Percentiles rank a stretch among this genome's conserved stretches.
These are phyloP conservation scores for Hyphodiscus sp. DNA, from an alignment of 2,329 filamentous ascomycete species.

Conservation along the genomic window DNA sequence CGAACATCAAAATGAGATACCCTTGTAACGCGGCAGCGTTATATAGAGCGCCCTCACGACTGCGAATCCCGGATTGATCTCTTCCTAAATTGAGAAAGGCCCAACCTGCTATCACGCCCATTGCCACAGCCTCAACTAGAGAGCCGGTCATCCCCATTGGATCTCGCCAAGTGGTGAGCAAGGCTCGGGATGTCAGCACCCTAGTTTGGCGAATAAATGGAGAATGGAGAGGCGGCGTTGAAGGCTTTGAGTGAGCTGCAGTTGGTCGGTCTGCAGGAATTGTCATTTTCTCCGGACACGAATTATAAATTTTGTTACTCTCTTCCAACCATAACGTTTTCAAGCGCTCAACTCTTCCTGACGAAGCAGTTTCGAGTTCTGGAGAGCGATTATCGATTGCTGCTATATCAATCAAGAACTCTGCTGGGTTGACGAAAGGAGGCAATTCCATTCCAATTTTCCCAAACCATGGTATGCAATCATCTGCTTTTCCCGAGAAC, in stretches of 20 bases:
- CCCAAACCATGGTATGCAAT: conserved; percentile 60
- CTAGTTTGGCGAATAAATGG: conserved; percentile 55
- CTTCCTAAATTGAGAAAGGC: conserved; percentile 61
- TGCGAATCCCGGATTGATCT: conserved; percentile 65
- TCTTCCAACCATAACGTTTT: conserved; percentile 52
- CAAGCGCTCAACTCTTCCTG: conserved; percentile 52
- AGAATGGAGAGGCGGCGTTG: conserved; percentile 37
- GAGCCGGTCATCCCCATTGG: conserved; percentile 69
- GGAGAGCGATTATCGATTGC: conserved; percentile 66
- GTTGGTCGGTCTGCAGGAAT: neutral
- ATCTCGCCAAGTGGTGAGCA: conserved; percentile 68
- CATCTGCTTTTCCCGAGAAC: conserved; percentile 54
- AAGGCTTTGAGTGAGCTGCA: conserved; percentile 6
- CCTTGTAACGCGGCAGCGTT: conserved; percentile 66
- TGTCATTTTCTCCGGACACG: conserved; percentile 12
- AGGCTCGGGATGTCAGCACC: conserved; percentile 62
- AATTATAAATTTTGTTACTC: conserved; percentile 18
- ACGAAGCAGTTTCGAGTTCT: conserved; percentile 56
- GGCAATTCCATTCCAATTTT: conserved; percentile 54
- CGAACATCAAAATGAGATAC: conserved; percentile 70
- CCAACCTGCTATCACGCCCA: conserved; percentile 68
- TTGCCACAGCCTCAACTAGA: conserved; percentile 60
- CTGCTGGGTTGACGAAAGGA: conserved; percentile 70
- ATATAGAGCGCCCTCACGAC: conserved; percentile 66
- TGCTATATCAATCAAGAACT: conserved; percentile 68